Base-by-base conservation (phyloP, 495 filamentous ascomycete genomes). In the Aspergillus carlsbadensis region DNA sequence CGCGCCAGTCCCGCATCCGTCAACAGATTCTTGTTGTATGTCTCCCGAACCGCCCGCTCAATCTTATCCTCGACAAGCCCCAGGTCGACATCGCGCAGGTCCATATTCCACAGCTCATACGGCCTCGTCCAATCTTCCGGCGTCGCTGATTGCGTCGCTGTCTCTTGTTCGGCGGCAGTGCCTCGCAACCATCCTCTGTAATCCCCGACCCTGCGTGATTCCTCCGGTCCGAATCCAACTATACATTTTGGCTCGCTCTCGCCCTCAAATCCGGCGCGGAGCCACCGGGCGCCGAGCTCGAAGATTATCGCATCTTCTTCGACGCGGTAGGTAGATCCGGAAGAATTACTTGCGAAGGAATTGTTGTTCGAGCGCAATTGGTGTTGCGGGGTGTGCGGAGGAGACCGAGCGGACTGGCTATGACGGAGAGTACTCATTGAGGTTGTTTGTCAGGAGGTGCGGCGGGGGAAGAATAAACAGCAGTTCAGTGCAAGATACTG, bases 31-130 rank as follows among this genome's bases (percentile, higher is more conserved):
- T 90, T 92, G 56, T 86, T 89, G 65, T 90, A 91, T n/a, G 88
- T 88, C 56, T 92, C 87, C 52, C 93, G 83, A 62, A 97, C 70
- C 20, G 84, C 85, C 46, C 91, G 79, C 70, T 97, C 94, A 26
- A 98, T 80, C 70, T 91, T 93, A 70, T 98, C 93, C 51, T 87
- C 86, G 5, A 97, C 83, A 46, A 96, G 72, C 2, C 86, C 89
- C 20, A 96, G 61, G 66, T 97, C 88, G 3, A 89, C 59, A 2
- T 78, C 78, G 39, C 88, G 78, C 45, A 94, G 52, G 64, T 97
- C 90, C 57, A 83, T 78, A 33, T 79, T 79, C 88, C 92, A 98
- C 22, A 98, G 71, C 75, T 98, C 94, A 66, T 90, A 74, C 20
- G 85, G 80, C 15, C 78, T 72, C 13, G 82, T 82, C 92, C 91